These are phyloP conservation scores for Penicillium arizonense DNA, from an alignment of 495 filamentous ascomycete species.

Conservation along the genomic window DNA sequence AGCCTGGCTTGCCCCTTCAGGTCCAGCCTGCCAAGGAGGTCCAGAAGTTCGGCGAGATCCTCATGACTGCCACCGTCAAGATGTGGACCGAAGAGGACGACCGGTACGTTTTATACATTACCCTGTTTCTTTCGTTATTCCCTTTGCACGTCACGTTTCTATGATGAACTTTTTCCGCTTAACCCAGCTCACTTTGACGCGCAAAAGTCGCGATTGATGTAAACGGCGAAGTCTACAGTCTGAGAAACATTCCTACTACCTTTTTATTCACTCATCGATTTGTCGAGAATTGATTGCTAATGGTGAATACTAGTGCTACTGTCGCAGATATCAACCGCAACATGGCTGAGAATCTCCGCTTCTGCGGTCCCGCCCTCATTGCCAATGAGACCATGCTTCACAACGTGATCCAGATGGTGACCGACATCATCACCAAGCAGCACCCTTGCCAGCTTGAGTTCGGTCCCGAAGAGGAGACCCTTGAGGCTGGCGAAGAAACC, in stretches of 20 bases:
- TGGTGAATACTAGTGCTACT: slow-evolving; percentile 59
- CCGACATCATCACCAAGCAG: slow-evolving; percentile 76
- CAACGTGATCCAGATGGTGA: slow-evolving; percentile 64
- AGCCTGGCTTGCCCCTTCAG: slow-evolving; percentile 81
- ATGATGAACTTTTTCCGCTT: slow-evolving; percentile 90
- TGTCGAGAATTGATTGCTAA: slow-evolving; percentile 27
- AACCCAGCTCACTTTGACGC: slow-evolving; percentile 99
- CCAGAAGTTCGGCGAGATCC: slow-evolving; percentile 81
- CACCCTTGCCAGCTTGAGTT: slow-evolving; percentile 93
- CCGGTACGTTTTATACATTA: slow-evolving; percentile 62
- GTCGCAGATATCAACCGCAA: slow-evolving; percentile 96
- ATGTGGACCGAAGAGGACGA: slow-evolving; percentile 89
- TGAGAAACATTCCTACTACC: slow-evolving; percentile 24
- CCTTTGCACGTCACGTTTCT: slow-evolving; percentile 22
- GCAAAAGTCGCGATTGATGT: slow-evolving; percentile 77
- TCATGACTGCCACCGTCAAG: slow-evolving; percentile 78
- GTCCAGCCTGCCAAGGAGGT: slow-evolving; percentile 73
- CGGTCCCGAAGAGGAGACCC: slow-evolving; percentile 69
- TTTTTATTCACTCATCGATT: slow-evolving; percentile 6
- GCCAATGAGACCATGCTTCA: slow-evolving; percentile 60
- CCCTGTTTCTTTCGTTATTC: slow-evolving; percentile 14
- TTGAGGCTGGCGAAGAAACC: slow-evolving; percentile 69
- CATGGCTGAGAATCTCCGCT: slow-evolving; percentile 87
- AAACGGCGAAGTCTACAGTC: slow-evolving; percentile 70
- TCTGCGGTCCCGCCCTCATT: slow-evolving; percentile 85